Conservation (phyloP, 345 rosid species). For the Eucalyptus grandis region DNA sequence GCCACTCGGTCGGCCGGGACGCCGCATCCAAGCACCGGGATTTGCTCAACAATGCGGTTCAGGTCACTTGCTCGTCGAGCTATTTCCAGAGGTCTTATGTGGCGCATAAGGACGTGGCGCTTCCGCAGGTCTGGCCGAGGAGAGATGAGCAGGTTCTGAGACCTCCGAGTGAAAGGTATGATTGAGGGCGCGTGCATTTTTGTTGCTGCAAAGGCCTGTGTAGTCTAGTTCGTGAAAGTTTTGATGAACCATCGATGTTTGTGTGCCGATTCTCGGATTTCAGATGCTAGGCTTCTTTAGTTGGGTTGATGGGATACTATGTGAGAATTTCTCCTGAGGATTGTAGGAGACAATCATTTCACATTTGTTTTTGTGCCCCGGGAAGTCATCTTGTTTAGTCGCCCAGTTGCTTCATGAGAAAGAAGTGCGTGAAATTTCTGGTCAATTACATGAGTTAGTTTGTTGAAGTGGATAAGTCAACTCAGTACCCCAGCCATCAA, state of each 20-base stretch:
- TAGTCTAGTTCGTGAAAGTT: neutral
- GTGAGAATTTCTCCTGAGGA: neutral
- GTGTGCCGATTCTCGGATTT: neutral
- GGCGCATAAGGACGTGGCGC: slow-evolving; percentile 22
- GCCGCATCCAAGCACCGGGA: slow-evolving; percentile 13
- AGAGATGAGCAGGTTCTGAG: neutral
- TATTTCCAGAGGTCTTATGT: slow-evolving; percentile 27
- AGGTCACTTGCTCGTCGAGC: slow-evolving; percentile 27
- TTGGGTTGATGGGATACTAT: neutral
- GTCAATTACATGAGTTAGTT: neutral
- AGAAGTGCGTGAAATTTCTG: neutral
- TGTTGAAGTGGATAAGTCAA: neutral
- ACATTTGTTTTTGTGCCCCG: neutral
- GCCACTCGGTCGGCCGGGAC: slow-evolving; percentile 25
- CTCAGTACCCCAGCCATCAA: neutral
- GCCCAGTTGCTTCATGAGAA: neutral
- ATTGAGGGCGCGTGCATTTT: neutral
- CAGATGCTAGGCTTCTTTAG: neutral
- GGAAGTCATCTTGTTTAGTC: neutral
- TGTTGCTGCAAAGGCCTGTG: neutral
- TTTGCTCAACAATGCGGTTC: slow-evolving; percentile 20
- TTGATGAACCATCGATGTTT: neutral
- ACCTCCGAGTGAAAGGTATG: slow-evolving; percentile 21
- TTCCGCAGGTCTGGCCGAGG: slow-evolving; percentile 41
- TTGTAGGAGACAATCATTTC: neutral